phyloP scores from a whole-genome alignment of 2,329 filamentous ascomycete species.

The Pseudogymnoascus sp. region DNA sequence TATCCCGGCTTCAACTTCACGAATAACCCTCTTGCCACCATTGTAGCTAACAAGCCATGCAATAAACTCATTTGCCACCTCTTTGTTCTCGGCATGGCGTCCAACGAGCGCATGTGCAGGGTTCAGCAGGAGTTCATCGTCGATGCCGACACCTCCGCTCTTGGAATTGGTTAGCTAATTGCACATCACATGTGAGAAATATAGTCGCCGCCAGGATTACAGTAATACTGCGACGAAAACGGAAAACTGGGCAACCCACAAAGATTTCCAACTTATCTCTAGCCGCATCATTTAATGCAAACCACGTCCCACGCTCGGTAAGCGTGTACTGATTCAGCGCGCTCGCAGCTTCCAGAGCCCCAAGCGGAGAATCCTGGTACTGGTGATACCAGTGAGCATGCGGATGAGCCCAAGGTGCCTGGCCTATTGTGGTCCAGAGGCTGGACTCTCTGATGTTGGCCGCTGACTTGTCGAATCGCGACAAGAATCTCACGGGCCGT shows the following conservation, averaged over 20 bases:
- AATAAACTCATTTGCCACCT: slow-evolving; percentile 31
- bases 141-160: slow-evolving; percentile 30
- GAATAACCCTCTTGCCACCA: slow-evolving; percentile 32
- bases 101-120: slow-evolving; percentile 36
- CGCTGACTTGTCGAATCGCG: slow-evolving; percentile 40
- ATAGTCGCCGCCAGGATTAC: background rate
- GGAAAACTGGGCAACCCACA: slow-evolving; percentile 11
- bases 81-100: slow-evolving; percentile 27
- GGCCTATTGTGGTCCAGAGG: slow-evolving; percentile 39
- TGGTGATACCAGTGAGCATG: slow-evolving; percentile 41
- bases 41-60: slow-evolving; percentile 31
- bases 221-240: too few species aligned
- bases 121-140: slow-evolving; percentile 33
- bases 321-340: slow-evolving; percentile 38
- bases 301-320: slow-evolving; percentile 38
- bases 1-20: slow-evolving; percentile 24
- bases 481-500: slow-evolving; percentile 34
- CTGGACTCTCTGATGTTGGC: slow-evolving; percentile 41
- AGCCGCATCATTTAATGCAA: slow-evolving; percentile 31
- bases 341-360: slow-evolving; percentile 36
- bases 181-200: background rate
- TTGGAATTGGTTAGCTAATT: slow-evolving; percentile 14
- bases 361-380: slow-evolving; percentile 37
- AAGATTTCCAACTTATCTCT: slow-evolving; percentile 31
- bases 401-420: slow-evolving; percentile 38